phyloP scores from a whole-genome alignment of 2,329 filamentous ascomycete genomes.

The Ophiocordyceps camponoti-leonardi region DNA sequence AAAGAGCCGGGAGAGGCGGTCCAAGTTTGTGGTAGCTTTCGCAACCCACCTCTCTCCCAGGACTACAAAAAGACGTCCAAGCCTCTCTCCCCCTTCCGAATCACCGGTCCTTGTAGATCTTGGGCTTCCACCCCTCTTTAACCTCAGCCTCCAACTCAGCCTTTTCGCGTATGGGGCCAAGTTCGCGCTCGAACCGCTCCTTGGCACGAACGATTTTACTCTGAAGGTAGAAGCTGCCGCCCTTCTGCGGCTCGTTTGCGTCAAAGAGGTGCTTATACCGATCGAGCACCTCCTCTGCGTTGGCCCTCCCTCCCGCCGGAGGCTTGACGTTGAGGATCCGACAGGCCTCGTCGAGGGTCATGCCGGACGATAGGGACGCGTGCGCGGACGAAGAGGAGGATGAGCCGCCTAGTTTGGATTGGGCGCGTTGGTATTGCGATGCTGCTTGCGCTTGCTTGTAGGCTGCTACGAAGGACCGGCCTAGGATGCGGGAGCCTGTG shows the following conservation, averaged over 20 bases:
- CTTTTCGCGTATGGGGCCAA: conserved; percentile 54
- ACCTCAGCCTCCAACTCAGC: conserved; percentile 60
- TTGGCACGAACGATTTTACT: conserved; percentile 88
- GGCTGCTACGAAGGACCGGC: conserved; percentile 81
- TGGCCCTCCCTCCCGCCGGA: conserved; percentile 53
- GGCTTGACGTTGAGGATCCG: conserved; percentile 93
- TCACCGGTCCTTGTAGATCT: conserved; percentile 77
- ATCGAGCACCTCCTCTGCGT: conserved; percentile 63
- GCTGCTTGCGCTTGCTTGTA: conserved; percentile 90
- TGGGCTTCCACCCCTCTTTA: conserved; percentile 82
- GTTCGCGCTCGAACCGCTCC: conserved; percentile 80
- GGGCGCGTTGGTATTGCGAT: conserved; percentile 61
- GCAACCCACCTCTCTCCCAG: not conserved
- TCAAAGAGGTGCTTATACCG: conserved; percentile 94
- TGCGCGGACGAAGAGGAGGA: conserved; percentile 32
- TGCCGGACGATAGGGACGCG: conserved; percentile 44
- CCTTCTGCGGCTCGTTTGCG: conserved; percentile 83
- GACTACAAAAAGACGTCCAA: not conserved
- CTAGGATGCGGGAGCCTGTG: conserved; percentile 79
- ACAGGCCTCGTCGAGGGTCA: conserved; percentile 92
- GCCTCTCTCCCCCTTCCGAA: not conserved
- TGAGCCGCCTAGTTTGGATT: conserved; percentile 43
- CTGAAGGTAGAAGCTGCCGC: conserved; percentile 94
- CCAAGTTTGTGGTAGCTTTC: not conserved
- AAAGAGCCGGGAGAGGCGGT: not conserved